phyloP scores from a whole-genome alignment of 2,329 filamentous ascomycete genomes.

The Ophiostoma quercus region DNA sequence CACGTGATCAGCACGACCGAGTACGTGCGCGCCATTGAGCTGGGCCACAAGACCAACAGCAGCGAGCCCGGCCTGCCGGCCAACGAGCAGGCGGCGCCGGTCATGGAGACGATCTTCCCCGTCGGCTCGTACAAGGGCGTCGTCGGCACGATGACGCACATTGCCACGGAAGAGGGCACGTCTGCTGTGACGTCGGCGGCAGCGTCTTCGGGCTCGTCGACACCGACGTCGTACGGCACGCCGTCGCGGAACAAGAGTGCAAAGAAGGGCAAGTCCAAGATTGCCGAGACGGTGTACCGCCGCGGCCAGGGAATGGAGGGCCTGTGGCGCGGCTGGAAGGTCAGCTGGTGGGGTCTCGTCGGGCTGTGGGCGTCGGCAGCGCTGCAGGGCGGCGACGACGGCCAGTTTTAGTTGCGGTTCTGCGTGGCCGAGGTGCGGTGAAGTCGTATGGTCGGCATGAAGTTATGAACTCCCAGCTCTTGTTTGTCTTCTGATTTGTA shows the following conservation, averaged over 20 bases:
- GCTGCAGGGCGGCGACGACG: constrained; percentile 56
- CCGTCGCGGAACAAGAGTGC: constrained; percentile 31
- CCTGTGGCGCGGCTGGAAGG: constrained; percentile 69
- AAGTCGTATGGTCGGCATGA: constrained; percentile 16
- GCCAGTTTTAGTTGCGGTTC: constrained; percentile 46
- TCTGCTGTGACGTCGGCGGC: constrained; percentile 37
- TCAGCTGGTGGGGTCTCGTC: constrained; percentile 71
- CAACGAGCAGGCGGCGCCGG: constrained; percentile 28
- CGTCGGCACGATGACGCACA: constrained; percentile 83
- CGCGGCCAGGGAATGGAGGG: constrained; percentile 65
- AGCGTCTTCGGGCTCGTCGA: constrained; percentile 26
- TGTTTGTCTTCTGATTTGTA: neutral
- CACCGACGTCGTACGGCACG: constrained; percentile 33
- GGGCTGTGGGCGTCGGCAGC: constrained; percentile 68
- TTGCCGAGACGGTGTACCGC: constrained; percentile 43
- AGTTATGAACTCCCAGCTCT: constrained; percentile 25
- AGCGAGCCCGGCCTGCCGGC: constrained; percentile 1
- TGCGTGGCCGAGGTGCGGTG: neutral
- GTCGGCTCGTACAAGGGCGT: constrained; percentile 79
- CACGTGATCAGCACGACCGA: constrained; percentile 56
- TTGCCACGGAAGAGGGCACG: constrained; percentile 75
- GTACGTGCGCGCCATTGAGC: constrained; percentile 47
- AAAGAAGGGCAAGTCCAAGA: constrained; percentile 30
- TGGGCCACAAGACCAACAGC: neutral
- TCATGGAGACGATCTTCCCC: constrained; percentile 68